Percentiles rank a stretch among this genome's conserved stretches.
Conservation (phyloP, 2,329 filamentous ascomycete species). For the Cadophora malorum region DNA sequence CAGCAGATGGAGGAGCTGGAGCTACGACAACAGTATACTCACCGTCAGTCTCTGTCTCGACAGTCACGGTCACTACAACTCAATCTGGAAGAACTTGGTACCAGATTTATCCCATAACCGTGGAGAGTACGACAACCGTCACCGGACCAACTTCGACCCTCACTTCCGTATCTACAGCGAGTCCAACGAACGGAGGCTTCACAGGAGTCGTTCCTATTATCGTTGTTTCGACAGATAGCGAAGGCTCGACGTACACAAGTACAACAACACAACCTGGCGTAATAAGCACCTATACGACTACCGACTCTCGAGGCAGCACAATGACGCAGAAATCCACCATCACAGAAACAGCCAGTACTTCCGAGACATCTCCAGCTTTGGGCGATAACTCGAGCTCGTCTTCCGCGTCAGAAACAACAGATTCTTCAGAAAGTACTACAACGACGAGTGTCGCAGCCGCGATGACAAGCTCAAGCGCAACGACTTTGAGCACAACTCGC, state of each 20-base stretch:
- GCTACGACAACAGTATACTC: slow-evolving; percentile 18
- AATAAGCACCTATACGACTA: slow-evolving; percentile 23
- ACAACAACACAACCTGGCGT: slow-evolving; percentile 13
- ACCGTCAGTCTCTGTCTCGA: slow-evolving; percentile 12
- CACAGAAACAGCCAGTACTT: slow-evolving; percentile 23
- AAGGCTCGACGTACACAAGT: slow-evolving; percentile 20
- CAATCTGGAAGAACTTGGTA: slow-evolving; percentile 21
- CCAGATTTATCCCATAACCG: slow-evolving; percentile 28
- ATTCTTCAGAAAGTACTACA: slow-evolving; percentile 19
- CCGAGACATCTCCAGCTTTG: slow-evolving; percentile 19
- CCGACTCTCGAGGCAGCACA: slow-evolving; percentile 25
- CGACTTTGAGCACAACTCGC: slow-evolving; percentile 25
- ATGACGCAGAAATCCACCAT: slow-evolving; percentile 9
- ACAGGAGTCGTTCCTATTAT: slow-evolving; percentile 17
- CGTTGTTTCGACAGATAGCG: slow-evolving; percentile 15
- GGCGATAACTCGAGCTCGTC: neutral
- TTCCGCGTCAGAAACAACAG: neutral
- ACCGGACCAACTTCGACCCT: slow-evolving; percentile 26
- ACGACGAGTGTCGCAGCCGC: slow-evolving; percentile 23
- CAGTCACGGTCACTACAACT: slow-evolving; percentile 24
- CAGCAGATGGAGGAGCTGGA: slow-evolving; percentile 24
- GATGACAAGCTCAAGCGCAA: slow-evolving; percentile 27
- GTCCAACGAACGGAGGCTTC: slow-evolving; percentile 8
- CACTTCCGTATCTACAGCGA: slow-evolving; percentile 14
- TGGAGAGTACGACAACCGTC: slow-evolving; percentile 27